Evolutionary conservation across 352 stramenopile species (phyloP), one percentile per base, ranked within the genome.

Genomic region (Phytophthora multivora): DNA sequence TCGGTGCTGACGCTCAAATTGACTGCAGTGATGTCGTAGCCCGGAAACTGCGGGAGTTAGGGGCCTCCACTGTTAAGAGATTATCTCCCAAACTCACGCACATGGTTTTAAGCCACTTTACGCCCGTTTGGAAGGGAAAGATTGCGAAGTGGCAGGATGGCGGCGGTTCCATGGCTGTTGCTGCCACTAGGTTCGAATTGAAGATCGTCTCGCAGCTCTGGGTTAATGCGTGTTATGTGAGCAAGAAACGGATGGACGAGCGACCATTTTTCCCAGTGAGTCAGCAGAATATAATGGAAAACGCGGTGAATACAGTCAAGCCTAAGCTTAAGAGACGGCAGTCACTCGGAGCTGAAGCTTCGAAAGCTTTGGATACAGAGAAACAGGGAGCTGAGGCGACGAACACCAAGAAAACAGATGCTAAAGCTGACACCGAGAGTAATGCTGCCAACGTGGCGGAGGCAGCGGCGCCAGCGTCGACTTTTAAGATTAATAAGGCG

Each of bases 121-220:
- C 82, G 18, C 64, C 63, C 0, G 33, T 52, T 50, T 93, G 82
- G 82, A 90, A 90, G 66, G 69, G 80, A 41, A 90, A 90, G 62
- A 80, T 92, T 21, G 64, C 63, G 36, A 86, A 90, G 55, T 90
- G 81, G 80, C 72, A 89, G 54, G 59, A 58, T 18, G 57, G 73
- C 36, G 69, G 74, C 1, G 70, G 52, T 43, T 71, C 57, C 47
- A 75, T 63, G 63, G 71, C 41, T 45, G 75, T 36, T 18, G 65
- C 41, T 2, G 66, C 36, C 33, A 69, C 49, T 10, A 48, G 75
- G 0, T 70, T 56, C 25, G 68, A 86, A 16, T 36, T 95, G 5
- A 75, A 91, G 30, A 88, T 95, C 35, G 86, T 93, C n/a, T 89
- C 82, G 13, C 83, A 90, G 58, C 69, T 93, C 15, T 95, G 86